Conservation (phyloP, 2,329 filamentous ascomycete species). For the Sporothrix inflata region DNA sequence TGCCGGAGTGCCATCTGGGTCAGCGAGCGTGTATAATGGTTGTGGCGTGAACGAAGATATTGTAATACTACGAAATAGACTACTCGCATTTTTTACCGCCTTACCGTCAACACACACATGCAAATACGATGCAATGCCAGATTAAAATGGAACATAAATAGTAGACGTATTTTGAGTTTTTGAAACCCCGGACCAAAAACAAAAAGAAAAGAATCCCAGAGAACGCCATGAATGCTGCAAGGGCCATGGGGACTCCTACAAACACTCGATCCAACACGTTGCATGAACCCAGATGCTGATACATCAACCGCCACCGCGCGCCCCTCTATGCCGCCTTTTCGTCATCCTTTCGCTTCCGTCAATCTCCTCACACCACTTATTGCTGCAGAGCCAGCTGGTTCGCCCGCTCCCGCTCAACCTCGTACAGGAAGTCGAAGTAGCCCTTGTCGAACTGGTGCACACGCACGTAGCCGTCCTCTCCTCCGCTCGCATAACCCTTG, state of each 20-base stretch:
- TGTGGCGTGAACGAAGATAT: neutral
- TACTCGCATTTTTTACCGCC: neutral
- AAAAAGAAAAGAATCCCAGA: conserved; percentile 16
- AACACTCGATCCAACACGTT: conserved; percentile 31
- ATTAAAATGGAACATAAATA: conserved; percentile 12
- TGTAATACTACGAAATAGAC: neutral
- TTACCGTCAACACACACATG: neutral
- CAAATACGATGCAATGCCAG: neutral
- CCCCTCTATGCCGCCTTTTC: conserved; percentile 6
- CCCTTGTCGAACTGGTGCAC: conserved; percentile 98
- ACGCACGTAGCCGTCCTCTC: conserved; percentile 97
- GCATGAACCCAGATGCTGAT: conserved; percentile 22
- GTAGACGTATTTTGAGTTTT: conserved; percentile 24
- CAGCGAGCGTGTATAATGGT: conserved; percentile 65
- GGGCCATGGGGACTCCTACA: conserved; percentile 22
- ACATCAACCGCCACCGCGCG: neutral
- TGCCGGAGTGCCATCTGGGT: conserved; percentile 93
- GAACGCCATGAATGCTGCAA: conserved; percentile 31
- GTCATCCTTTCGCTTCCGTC: neutral
- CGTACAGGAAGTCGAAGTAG: conserved; percentile 98
- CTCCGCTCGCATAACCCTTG: conserved; percentile 90
- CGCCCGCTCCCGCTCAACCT: conserved; percentile 85
- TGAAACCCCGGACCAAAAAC: conserved; percentile 23
- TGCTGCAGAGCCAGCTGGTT: conserved; percentile 46
- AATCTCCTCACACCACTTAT: conserved; percentile 20